Conservation (phyloP, 176 grass and related monocot genomes). For the Phyllostachys edulis region DNA sequence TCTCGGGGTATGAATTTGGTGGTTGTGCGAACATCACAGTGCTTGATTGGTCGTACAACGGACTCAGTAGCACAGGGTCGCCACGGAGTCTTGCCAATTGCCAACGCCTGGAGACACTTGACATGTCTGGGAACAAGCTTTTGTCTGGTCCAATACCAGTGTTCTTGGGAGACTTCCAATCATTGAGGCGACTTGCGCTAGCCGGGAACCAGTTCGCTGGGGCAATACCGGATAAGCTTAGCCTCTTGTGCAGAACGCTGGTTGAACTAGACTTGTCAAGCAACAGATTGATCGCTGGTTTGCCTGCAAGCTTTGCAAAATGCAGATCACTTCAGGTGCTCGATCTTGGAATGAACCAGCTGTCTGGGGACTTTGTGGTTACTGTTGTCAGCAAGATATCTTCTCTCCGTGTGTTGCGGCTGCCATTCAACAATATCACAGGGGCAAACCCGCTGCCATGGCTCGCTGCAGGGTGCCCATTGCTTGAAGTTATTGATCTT, state of each 20-base stretch:
- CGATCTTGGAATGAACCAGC: conserved; percentile 50
- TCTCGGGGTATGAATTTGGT: conserved; percentile 55
- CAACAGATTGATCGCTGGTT: conserved; percentile 42
- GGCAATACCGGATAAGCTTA: conserved; percentile 47
- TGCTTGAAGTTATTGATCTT: conserved; percentile 51
- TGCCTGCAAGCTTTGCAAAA: conserved; percentile 38
- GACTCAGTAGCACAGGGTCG: conserved; percentile 33
- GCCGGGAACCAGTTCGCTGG: conserved; percentile 41
- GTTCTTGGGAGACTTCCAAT: conserved; percentile 35
- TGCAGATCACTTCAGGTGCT: conserved; percentile 45
- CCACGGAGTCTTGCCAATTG: conserved; percentile 45
- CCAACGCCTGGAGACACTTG: conserved; percentile 36
- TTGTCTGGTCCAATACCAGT: conserved; percentile 38
- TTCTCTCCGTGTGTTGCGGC: conserved; percentile 44
- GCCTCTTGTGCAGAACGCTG: conserved; percentile 42
- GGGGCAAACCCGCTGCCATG: conserved; percentile 37
- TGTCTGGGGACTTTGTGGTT: conserved; percentile 56
- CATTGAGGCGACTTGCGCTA: conserved; percentile 45
- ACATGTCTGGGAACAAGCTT: conserved; percentile 46
- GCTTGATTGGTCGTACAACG: conserved; percentile 62
- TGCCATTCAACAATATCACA: conserved; percentile 64
- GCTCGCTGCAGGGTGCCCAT: conserved; percentile 24
- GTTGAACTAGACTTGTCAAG: conserved; percentile 46
- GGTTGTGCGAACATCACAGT: conserved; percentile 34
- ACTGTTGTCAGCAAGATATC: conserved; percentile 44